Evolutionary conservation across 306 rosid species (phyloP).

Genomic region (Malus orientalis): DNA sequence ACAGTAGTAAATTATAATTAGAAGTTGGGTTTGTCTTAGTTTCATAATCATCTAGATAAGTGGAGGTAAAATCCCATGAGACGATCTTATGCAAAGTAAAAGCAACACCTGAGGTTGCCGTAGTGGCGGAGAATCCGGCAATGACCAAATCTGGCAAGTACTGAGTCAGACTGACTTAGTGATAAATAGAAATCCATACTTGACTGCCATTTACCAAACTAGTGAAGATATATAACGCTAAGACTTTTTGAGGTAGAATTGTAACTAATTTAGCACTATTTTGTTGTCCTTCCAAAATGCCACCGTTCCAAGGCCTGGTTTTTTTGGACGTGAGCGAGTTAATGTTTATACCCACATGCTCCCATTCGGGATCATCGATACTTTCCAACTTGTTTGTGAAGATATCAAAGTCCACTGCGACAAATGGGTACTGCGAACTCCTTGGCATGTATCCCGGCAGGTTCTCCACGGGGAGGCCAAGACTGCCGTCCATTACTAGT

Average conservation of each 20-base stretch:
- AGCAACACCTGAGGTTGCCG: no score
- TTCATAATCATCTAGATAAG: neutral
- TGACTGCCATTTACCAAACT: neutral
- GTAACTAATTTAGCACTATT: neutral
- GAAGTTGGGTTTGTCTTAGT: no score
- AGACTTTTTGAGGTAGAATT: neutral
- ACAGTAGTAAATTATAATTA: no score
- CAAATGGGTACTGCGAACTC: no score
- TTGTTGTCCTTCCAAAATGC: neutral
- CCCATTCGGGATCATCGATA: no score
- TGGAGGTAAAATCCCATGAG: neutral
- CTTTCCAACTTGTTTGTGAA: no score
- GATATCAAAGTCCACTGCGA: no score
- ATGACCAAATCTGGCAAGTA: neutral
- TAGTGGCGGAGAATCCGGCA: neutral
- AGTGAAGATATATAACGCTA: neutral
- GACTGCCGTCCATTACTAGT: no score
- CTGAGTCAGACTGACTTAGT: neutral
- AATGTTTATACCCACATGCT: neutral
- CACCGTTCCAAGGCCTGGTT: constrained; percentile 7
- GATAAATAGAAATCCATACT: neutral
- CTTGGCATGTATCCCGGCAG: no score
- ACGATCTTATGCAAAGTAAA: constrained; percentile 7
- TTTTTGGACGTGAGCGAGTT: neutral
- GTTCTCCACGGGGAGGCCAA: no score